Base-by-base conservation (phyloP, 1,284 basidiomycete genomes). In the Athelia sp. region DNA sequence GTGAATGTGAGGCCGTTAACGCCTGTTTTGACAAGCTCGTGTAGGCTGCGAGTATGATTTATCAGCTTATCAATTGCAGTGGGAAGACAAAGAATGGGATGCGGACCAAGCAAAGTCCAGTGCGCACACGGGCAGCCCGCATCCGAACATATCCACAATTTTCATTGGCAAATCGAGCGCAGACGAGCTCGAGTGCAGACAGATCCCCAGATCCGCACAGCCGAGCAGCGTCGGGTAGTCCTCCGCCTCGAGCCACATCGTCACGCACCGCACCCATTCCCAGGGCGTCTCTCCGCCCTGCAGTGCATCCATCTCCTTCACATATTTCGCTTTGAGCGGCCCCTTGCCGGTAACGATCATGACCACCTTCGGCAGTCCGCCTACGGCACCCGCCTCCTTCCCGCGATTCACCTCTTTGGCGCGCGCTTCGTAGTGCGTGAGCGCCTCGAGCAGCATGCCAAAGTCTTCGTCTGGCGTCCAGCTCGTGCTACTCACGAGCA, bases 401-500 rank as follows among this genome's bases (percentile, higher is more conserved):
- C 53, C 34, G 9, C 47, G 48, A 34, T 66, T 64, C 29, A 68
- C 56, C 26, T 64, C 62, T 26, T 62, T 55, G 13, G 85, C 93
- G 50, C 71, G 74, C 34, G 61, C 54, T 58, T 97, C 86, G 63
- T 95, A 97, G 22, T 72, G 47, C 6, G 62, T 61, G 36, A 98
- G 70, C 8, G 92, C 91, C 14, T 79, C 73, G 14, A 97, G 67
- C 4, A 99, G 78, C 40, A 97, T 78, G 2, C 78, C 72, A 56
- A 99, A 98, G 65, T 99, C 94, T 67, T 99, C 97, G 62, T 99
- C 97, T 6, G 91, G 84, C 0, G 97, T 99, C 96, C 97, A 99
- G 10, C 90, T 93, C 0, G 97, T 99, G 57, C 92, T 93, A 22
- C 90, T 93, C 18, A 99, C 85, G 18, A 98, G 60, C 2, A 99